Evolutionary conservation across 495 filamentous ascomycete genomes (phyloP).

Genomic region (Penicillium goetzii): DNA sequence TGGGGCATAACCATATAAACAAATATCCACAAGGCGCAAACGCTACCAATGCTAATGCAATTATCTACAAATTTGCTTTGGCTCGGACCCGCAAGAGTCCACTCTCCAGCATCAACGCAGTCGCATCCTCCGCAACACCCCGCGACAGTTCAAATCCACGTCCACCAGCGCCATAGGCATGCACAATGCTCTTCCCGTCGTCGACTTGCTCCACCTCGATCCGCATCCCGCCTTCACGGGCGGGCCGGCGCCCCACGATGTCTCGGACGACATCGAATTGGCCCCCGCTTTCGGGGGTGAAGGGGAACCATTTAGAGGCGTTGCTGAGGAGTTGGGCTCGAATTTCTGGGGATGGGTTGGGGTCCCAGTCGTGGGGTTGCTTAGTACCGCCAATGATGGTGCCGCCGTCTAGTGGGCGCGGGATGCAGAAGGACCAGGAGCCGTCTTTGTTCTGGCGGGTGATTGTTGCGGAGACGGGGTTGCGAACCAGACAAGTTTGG

Average conservation of each 20-base stretch:
- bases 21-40: conserved; percentile 1
- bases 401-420: conserved; percentile 60
- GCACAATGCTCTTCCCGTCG: conserved; percentile 47
- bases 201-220: conserved; percentile 43
- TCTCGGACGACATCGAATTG: conserved; percentile 52
- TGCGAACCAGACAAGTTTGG: conserved; percentile 52
- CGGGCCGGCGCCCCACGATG: conserved; percentile 50
- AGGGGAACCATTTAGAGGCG: conserved; percentile 50
- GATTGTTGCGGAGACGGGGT: conserved; percentile 55
- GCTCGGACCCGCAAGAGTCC: conserved; percentile 27
- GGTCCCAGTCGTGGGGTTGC: conserved; percentile 59
- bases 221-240: conserved; percentile 48
- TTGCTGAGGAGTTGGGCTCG: conserved; percentile 51
- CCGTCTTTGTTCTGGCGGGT: conserved; percentile 63
- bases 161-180: conserved; percentile 67
- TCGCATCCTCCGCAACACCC: conserved; percentile 47
- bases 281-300: conserved; percentile 37
- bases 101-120: conserved; percentile 35
- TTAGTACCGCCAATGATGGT: conserved; percentile 69
- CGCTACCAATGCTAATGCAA: background rate
- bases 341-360: conserved; percentile 49
- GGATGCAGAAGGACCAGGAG: conserved; percentile 63
- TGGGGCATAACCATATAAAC: conserved; percentile 1
- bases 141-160: conserved; percentile 56
- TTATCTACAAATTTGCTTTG: conserved; percentile 34